A percentile compares a stretch with the other conserved stretches of the same genome.
Conservation (phyloP, 75 land plant species). For the Pinus albicaulis region DNA sequence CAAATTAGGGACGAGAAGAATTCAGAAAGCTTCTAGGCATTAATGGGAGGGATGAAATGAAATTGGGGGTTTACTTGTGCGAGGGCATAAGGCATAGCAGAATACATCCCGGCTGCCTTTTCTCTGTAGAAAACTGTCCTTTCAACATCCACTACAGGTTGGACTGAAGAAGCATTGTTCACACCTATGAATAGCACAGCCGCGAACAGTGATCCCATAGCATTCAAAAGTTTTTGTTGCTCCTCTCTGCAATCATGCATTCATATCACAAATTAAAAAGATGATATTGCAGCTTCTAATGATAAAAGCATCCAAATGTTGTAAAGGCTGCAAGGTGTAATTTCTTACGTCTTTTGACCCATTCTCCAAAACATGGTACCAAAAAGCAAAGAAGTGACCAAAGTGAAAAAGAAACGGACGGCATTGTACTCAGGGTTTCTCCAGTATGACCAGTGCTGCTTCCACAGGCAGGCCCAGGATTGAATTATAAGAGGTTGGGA, state of each 20-base stretch:
- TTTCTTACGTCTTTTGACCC: conserved; percentile 47
- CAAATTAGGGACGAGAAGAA: too few relatives aligned
- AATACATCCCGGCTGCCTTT: conserved; percentile 7
- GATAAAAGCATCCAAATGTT: too few relatives aligned
- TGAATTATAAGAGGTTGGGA: conserved; percentile 50
- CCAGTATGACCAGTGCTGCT: conserved; percentile 81
- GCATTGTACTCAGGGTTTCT: conserved; percentile 74
- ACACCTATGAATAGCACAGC: conserved; percentile 3
- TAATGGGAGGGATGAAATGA: not conserved
- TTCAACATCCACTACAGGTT: conserved; percentile 9
- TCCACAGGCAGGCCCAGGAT: conserved; percentile 58
- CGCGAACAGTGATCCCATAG: not conserved
- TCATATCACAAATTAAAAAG: not conserved
- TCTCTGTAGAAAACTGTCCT: conserved; percentile 11
- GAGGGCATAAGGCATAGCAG: conserved; percentile 3
- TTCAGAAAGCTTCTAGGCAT: too few relatives aligned
- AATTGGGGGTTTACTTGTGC: conserved; percentile 1
- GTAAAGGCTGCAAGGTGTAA: too few relatives aligned
- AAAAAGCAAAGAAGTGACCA: conserved; percentile 46
- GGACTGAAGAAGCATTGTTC: not conserved
- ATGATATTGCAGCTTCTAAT: not conserved
- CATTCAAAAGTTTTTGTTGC: conserved; percentile 3
- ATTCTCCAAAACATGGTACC: conserved; percentile 73
- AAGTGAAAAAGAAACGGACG: conserved; percentile 63
- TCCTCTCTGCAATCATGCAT: not conserved